Evolutionary conservation across 192 early-diverging fungal genomes (phyloP), one percentile per base, ranked within the genome.

Genomic region (Coemansia sp.): DNA sequence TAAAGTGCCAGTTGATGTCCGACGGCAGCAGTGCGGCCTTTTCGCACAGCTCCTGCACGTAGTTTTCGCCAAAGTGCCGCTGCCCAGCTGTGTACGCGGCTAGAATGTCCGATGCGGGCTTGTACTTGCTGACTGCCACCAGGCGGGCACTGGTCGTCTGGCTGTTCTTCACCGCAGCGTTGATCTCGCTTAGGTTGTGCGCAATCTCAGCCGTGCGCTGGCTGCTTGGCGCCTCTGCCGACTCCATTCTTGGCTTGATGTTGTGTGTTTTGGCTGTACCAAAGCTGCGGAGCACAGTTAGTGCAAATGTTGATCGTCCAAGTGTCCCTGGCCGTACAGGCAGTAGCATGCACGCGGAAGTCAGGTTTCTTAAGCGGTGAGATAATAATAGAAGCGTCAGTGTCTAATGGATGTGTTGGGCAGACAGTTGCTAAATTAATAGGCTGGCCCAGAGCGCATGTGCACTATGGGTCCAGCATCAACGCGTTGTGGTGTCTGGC

Each of bases 1-100:
- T 97, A 75, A 97, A 99, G 75, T 99, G 97, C 97, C 97, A 99
- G 59, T 87, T 59, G 65, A 99, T 97, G 81, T 97, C 94, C 12
- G 65, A 34, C 26, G 96, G 94, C 15, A 98, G 78, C 81, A 83
- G 63, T 14, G 80, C 70, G 26, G 88, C 90, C 74, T 98, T 98
- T 15, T 94, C 93, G 31, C 90, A 87, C 2, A 98, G 84, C 67
- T 98, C 97, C 76, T 98, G 97, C 8, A 96, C 88, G 60, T 93
- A 93, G 73, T 98, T 98, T 56, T 98, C 97, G 63, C 97, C 97
- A 82, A 97, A 98, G 62, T 98, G 93, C 19, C 90, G 84, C 40
- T 98, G 97, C 0, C 93, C 92, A n/a, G 66, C 53, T 31, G 88
- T 83, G 67, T 97, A 94, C 4, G 90, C 90, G 0, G 81, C 83